These are phyloP conservation scores for Tanacetum coccineum DNA, from an alignment of 129 eudicot species.

Conservation along the genomic window DNA sequence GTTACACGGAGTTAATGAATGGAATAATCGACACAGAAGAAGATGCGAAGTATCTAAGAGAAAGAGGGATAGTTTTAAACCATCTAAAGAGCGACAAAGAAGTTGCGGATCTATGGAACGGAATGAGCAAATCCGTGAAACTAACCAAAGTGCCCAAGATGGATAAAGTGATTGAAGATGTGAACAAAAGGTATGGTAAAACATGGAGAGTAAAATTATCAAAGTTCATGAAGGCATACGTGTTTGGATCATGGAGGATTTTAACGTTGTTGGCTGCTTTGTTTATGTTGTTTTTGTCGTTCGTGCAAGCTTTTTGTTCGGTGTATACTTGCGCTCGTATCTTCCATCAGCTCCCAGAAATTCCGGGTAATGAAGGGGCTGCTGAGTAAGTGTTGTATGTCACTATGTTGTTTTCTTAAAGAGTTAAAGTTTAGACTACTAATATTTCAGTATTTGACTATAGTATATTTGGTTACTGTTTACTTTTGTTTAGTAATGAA, in stretches of 20 bases:
- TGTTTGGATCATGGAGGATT: constrained; percentile 56
- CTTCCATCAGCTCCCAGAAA: constrained; percentile 19
- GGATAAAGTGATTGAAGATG: constrained; percentile 65
- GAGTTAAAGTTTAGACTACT: no score
- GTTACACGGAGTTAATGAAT: constrained; percentile 76
- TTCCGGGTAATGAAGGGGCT: background rate
- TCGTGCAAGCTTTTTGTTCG: constrained; percentile 45
- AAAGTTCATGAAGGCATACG: constrained; percentile 41
- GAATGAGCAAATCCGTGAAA: constrained; percentile 61
- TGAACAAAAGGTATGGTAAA: constrained; percentile 45
- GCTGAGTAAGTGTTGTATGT: no score
- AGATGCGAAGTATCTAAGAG: constrained; percentile 48
- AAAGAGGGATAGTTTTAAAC: constrained; percentile 32
- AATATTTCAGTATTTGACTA: no score
- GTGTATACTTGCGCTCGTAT: constrained; percentile 29
- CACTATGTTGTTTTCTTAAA: no score
- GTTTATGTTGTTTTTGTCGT: constrained; percentile 45
- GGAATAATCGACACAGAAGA: constrained; percentile 76
- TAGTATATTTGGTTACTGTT: no score
- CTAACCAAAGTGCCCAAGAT: constrained; percentile 54
- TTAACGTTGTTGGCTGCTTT: constrained; percentile 52
- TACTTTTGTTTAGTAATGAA: no score
- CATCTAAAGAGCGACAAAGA: constrained; percentile 70
- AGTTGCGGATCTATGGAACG: constrained; percentile 77
- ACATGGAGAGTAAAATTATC: constrained; percentile 52